phyloP scores from a whole-genome alignment of 1,284 basidiomycete species.

The Moesziomyces sp. region DNA sequence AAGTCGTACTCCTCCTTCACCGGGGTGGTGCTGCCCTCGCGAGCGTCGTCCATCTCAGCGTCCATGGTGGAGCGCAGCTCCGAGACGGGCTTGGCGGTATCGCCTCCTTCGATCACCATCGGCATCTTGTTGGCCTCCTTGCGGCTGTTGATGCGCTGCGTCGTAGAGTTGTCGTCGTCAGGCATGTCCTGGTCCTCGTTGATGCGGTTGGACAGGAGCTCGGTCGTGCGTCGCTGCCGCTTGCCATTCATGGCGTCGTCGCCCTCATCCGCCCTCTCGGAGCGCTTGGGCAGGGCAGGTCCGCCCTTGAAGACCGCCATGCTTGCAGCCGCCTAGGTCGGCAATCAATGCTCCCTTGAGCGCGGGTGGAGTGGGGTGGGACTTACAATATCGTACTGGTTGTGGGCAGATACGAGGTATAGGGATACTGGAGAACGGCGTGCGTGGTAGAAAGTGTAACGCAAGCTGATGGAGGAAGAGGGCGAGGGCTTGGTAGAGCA shows the following conservation, averaged over 20 bases:
- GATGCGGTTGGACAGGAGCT: slow-evolving; percentile 18
- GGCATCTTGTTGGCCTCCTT: slow-evolving; percentile 1
- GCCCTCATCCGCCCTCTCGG: background rate
- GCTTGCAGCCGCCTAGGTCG: background rate
- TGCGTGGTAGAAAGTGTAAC: too few relatives aligned
- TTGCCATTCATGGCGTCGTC: background rate
- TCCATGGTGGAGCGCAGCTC: slow-evolving; percentile 15
- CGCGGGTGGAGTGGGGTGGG: too few relatives aligned
- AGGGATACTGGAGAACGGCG: too few relatives aligned
- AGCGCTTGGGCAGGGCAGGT: slow-evolving; percentile 24
- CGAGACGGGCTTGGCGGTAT: slow-evolving; percentile 4
- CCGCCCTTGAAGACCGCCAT: slow-evolving; percentile 29
- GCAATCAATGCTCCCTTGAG: too few relatives aligned
- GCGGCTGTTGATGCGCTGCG: slow-evolving; percentile 1
- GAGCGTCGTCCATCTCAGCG: background rate
- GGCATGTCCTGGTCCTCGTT: background rate
- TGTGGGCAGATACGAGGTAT: too few relatives aligned
- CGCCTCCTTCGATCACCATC: background rate
- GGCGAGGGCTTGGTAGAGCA: background rate
- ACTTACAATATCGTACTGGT: too few relatives aligned
- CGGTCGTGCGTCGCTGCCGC: slow-evolving; percentile 11
- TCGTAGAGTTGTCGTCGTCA: slow-evolving; percentile 4
- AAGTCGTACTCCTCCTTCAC: background rate
- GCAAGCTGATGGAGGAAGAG: background rate
- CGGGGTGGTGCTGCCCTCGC: background rate